Base-by-base conservation (phyloP, 352 stramenopile species). In the Phytopythium litorale region DNA sequence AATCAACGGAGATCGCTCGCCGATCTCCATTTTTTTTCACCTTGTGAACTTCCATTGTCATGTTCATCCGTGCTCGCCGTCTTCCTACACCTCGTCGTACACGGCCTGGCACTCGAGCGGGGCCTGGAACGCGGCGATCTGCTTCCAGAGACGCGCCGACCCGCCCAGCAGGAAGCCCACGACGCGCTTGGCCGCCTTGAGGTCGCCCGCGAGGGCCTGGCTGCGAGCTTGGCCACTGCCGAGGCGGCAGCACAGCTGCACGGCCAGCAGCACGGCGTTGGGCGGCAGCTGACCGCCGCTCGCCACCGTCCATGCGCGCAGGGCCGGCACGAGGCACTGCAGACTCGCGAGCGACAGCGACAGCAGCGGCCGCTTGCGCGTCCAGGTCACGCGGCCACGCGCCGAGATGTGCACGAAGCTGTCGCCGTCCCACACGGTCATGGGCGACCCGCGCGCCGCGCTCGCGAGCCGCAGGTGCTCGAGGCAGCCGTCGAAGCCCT, bases 401-500 rank as follows among this genome's bases (percentile, higher is more conserved):
- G 62, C 59, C 1, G 75, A 69, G 60, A 96, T 73, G 63, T 79
- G 91, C 43, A 93, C 42, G 58, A 96, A 96, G 45, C 79, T 75
- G 51, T 92, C 78, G 42, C 79, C 70, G 63, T 97, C 89, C 89
- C 89, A 97, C 30, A 97, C 62, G 2, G 89, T 96, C 79, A 95
- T 88, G 45, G 75, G 63, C 23, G 51, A 60, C 23, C 60, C 13
- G 49, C 72, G 51, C n/a, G 64, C 58, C 18, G 68, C 51, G 65
- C 87, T 95, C 37, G 74, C 60, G 23, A 93, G 75, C 15, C 81
- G 80, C 49, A 97, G 68, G 58, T 90, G 87, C 73, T 97, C 89
- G 13, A 97, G 71, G 67, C 89, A 97, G 30, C 89, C 89, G 55
- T 97, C 89, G 66, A 92, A 96, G 33, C 85, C 85, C 60, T 88